Percentiles rank a stretch among this genome's conserved stretches.
Conservation (phyloP, 176 grass and related monocot species). For the Triticum dicoccoides region DNA sequence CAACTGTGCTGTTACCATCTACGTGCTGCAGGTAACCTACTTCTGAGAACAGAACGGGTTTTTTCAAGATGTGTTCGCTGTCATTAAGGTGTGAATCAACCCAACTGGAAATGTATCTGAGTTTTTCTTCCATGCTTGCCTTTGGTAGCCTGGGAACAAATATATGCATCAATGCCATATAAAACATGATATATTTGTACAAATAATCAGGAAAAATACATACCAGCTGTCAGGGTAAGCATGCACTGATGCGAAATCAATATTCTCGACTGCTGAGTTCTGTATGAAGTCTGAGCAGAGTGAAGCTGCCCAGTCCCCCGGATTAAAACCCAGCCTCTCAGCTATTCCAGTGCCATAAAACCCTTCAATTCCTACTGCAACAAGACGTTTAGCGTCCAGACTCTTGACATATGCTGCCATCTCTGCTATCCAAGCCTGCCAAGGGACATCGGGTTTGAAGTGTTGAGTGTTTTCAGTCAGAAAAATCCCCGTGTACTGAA, state of each 20-base stretch:
- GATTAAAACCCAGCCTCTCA: conserved; percentile 57
- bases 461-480: background rate
- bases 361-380: conserved; percentile 87
- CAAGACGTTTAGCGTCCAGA: conserved; percentile 74
- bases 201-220: background rate
- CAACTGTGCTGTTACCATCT: conserved; percentile 45
- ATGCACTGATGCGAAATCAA: conserved; percentile 96
- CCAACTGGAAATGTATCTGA: conserved; percentile 80
- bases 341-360: conserved; percentile 69
- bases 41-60: conserved; percentile 88
- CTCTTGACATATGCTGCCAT: conserved; percentile 80
- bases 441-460: conserved; percentile 25
- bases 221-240: conserved; percentile 91
- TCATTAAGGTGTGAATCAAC: conserved; percentile 88
- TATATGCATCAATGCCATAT: conserved; percentile 9
- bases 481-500: background rate
- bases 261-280: conserved; percentile 69
- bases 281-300: conserved; percentile 90
- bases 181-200: background rate
- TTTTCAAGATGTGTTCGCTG: conserved; percentile 65
- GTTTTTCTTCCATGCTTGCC: conserved; percentile 70
- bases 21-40: conserved; percentile 52
- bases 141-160: conserved; percentile 65
- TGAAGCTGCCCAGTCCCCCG: conserved; percentile 81
- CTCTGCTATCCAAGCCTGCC: conserved; percentile 85